phyloP scores from a whole-genome alignment of 495 filamentous ascomycete genomes.

The Podospora pseudocomata region DNA sequence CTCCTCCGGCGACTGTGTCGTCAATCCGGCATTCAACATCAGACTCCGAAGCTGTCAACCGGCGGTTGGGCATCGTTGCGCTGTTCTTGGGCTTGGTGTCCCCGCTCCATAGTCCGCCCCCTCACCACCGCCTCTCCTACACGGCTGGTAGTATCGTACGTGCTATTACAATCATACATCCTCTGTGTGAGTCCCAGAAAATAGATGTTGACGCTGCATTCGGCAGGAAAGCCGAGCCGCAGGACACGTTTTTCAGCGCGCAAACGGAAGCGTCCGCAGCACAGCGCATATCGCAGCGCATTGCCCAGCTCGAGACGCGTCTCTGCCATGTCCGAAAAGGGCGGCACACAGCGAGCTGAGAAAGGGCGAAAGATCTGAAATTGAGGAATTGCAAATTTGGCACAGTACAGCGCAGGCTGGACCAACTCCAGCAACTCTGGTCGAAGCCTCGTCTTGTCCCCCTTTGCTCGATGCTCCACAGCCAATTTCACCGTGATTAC shows the following conservation, averaged over 20 bases:
- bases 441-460: slow-evolving; percentile 24
- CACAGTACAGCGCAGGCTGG: slow-evolving; percentile 10
- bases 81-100: neutral
- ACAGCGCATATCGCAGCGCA: slow-evolving; percentile 10
- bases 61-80: slow-evolving; percentile 16
- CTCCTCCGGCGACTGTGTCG: slow-evolving; percentile 1
- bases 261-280: slow-evolving; percentile 24
- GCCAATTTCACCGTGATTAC: slow-evolving; percentile 25
- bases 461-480: slow-evolving; percentile 23
- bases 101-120: no score
- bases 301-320: slow-evolving; percentile 12
- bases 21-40: neutral
- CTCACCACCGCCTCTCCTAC: neutral
- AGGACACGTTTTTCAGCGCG: slow-evolving; percentile 4
- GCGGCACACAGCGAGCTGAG: slow-evolving; percentile 28
- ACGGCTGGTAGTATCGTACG: neutral
- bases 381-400: slow-evolving; percentile 29
- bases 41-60: slow-evolving; percentile 8
- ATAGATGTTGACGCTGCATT: slow-evolving; percentile 8
- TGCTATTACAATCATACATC: neutral
- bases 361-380: slow-evolving; percentile 12
- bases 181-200: neutral
- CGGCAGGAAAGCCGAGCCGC: slow-evolving; percentile 4
- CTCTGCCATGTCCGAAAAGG: slow-evolving; percentile 18
- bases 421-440: slow-evolving; percentile 12